Evolutionary conservation across 208 protist genomes (phyloP), one percentile per base, ranked within the genome.

Genomic region (Trypanosoma scelopori): DNA sequence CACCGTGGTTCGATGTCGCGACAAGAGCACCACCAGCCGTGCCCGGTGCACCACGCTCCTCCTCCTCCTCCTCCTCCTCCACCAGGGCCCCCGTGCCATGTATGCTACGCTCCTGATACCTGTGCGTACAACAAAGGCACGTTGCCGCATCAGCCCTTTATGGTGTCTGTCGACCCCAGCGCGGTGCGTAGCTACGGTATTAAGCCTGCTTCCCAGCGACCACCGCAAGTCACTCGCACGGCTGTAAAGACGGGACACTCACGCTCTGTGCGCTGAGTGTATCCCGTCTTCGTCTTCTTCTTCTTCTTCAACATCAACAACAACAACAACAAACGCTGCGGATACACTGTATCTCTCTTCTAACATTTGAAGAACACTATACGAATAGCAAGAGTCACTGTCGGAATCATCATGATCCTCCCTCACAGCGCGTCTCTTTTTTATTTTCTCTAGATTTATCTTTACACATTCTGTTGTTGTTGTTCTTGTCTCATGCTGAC

Each of bases 71-170:
- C 71, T 0, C 74, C 82, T 13, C 58, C 35, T 37, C 9, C 9
- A 22, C 35, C 50, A 49, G 37, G 82, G 76, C 16, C 72, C 65
- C 60, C 86, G 27, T 91, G 85, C 62, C 89, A 95, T 60, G 55
- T 71, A 0, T 95, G 89, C 68, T 95, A 81, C 65, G 84, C 81
- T 1, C 83, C 83, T 3, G 45, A 53, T 48, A 67, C 42, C 22
- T 87, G 79, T 58, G 41, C 62, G 15, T 70, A 79, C 53, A 71
- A 61, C 39, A 35, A 5, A 37, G 43, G 5, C 23, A n/a, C 52
- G 41, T 37, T 53, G 41, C 52, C 71, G 27, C 76, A 81, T 30
- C 57, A 71, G 6, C 88, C 88, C 6, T 94, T 90, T 72, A 77
- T 92, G 0, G 85, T 94, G 20, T 80, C 78, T 42, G 85, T 71